Evolutionary conservation across 768 basidiomycete genomes (phyloP).

Genomic region (Auriscalpium microsporum): DNA sequence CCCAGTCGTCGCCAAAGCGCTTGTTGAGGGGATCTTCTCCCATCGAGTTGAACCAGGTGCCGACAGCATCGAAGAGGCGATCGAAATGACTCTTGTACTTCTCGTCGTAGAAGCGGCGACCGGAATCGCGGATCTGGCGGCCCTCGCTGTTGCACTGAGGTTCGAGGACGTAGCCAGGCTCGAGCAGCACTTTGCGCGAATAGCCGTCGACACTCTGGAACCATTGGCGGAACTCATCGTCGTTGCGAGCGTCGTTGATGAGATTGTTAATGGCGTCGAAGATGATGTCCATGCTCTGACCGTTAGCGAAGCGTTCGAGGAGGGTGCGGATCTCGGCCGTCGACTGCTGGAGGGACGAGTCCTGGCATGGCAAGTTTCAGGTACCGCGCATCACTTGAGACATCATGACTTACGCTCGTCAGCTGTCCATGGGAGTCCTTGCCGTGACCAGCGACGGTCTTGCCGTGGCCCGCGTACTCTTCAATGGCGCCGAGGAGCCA

Average conservation of each 20-base stretch:
- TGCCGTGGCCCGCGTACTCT: conserved; percentile 51
- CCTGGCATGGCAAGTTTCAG: conserved; percentile 25
- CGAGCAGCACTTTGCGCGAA: conserved; percentile 63
- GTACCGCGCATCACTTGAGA: conserved; percentile 10
- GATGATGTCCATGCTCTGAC: conserved; percentile 54
- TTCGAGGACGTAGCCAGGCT: conserved; percentile 82
- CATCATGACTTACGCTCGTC: conserved; percentile 21
- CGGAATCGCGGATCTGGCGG: conserved; percentile 53
- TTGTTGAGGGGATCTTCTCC: conserved; percentile 79
- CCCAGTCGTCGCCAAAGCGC: conserved; percentile 78
- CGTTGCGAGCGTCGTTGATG: conserved; percentile 64
- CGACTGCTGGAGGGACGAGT: conserved; percentile 48
- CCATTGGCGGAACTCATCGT: conserved; percentile 70
- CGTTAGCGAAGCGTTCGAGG: conserved; percentile 87
- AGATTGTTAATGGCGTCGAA: conserved; percentile 64
- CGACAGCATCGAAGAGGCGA: conserved; percentile 58
- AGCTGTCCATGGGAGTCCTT: conserved; percentile 18
- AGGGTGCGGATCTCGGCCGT: conserved; percentile 64
- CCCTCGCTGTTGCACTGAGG: conserved; percentile 64
- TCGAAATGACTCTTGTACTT: conserved; percentile 78
- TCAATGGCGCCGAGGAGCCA: conserved; percentile 63
- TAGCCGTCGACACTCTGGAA: conserved; percentile 55
- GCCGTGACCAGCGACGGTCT: conserved; percentile 27
- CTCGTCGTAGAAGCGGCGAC: conserved; percentile 69
- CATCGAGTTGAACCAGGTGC: conserved; percentile 78